Evolutionary conservation across 1,284 basidiomycete species (phyloP).

Genomic region (Ustilago bromivora): DNA sequence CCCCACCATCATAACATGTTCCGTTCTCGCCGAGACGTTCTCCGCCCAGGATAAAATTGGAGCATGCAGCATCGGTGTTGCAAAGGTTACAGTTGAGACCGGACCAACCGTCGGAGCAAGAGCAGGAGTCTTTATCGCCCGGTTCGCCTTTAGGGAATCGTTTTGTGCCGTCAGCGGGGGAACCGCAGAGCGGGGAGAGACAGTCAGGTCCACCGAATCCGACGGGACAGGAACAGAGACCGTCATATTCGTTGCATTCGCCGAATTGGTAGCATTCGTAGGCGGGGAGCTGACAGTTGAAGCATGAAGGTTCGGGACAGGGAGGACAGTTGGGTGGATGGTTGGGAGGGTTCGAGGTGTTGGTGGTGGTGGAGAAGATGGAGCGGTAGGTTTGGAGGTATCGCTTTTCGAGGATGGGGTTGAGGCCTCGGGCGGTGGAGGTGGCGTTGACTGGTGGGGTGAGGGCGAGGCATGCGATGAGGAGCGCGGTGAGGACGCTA

Average conservation of each 20-base stretch:
- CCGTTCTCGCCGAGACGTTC: slow-evolving; percentile 75
- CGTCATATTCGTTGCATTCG: slow-evolving; percentile 85
- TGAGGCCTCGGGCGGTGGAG: slow-evolving; percentile 23
- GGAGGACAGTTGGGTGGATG: slow-evolving; percentile 52
- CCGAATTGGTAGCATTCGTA: slow-evolving; percentile 74
- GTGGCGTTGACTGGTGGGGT: slow-evolving; percentile 3
- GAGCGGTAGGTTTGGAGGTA: slow-evolving; percentile 35
- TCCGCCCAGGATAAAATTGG: slow-evolving; percentile 52
- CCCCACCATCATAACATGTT: slow-evolving; percentile 92
- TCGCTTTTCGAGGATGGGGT: slow-evolving; percentile 20
- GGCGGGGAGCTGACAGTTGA: slow-evolving; percentile 62
- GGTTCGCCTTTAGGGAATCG: slow-evolving; percentile 73
- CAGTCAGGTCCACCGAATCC: slow-evolving; percentile 94
- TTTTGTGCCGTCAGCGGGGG: slow-evolving; percentile 86
- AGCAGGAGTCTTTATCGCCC: slow-evolving; percentile 73
- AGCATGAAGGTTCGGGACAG: slow-evolving; percentile 56
- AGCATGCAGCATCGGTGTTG: slow-evolving; percentile 42
- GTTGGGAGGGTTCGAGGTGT: slow-evolving; percentile 7
- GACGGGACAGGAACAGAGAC: slow-evolving; percentile 88
- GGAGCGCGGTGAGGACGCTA: neutral
- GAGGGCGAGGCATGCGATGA: neutral
- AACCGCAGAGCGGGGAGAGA: slow-evolving; percentile 81
- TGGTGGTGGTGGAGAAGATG: slow-evolving; percentile 21
- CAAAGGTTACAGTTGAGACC: slow-evolving; percentile 83
- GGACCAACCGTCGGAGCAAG: slow-evolving; percentile 92